phyloP scores from a whole-genome alignment of 1,139 yeast genomes.

The Yamadazyma atmosphaerica region DNA sequence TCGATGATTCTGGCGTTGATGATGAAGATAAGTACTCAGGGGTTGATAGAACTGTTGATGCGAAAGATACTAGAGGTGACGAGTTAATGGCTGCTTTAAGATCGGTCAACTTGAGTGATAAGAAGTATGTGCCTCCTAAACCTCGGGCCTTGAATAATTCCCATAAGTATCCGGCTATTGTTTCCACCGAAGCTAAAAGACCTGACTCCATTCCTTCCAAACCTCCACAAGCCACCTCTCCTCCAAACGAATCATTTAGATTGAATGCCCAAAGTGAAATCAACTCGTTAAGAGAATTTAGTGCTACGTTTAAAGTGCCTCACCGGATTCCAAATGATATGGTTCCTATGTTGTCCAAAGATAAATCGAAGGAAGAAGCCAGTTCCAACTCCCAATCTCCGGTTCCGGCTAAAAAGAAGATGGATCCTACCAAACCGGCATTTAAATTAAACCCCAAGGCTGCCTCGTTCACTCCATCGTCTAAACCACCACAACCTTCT shows the following conservation, averaged over 20 bases:
- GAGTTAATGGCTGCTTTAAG: constrained; percentile 64
- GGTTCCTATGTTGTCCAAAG: constrained; percentile 72
- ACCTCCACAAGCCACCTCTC: constrained; percentile 22
- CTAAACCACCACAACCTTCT: constrained; percentile 20
- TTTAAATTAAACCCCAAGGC: constrained; percentile 75
- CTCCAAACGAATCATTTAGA: constrained; percentile 41
- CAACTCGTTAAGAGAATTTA: constrained; percentile 77
- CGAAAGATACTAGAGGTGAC: constrained; percentile 46
- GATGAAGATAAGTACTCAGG: constrained; percentile 98
- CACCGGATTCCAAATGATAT: constrained; percentile 74
- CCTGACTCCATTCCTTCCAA: constrained; percentile 34
- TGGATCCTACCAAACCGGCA: constrained; percentile 57
- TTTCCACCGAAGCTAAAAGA: constrained; percentile 39
- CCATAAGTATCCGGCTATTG: constrained; percentile 77
- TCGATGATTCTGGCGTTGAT: constrained; percentile 85
- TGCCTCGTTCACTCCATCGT: constrained; percentile 65
- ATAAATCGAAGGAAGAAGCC: constrained; percentile 62
- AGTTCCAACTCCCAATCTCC: constrained; percentile 6
- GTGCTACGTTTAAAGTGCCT: constrained; percentile 80
- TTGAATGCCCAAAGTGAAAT: constrained; percentile 65
- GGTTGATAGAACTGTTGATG: constrained; percentile 44
- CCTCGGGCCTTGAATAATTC: constrained; percentile 52
- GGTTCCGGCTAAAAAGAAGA: constrained; percentile 34
- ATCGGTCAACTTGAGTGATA: constrained; percentile 28
- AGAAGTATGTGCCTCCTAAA: constrained; percentile 62